Evolutionary conservation across 2,329 filamentous ascomycete genomes (phyloP), one percentile per base, ranked within the genome.

Genomic region (Zasmidium cellare): DNA sequence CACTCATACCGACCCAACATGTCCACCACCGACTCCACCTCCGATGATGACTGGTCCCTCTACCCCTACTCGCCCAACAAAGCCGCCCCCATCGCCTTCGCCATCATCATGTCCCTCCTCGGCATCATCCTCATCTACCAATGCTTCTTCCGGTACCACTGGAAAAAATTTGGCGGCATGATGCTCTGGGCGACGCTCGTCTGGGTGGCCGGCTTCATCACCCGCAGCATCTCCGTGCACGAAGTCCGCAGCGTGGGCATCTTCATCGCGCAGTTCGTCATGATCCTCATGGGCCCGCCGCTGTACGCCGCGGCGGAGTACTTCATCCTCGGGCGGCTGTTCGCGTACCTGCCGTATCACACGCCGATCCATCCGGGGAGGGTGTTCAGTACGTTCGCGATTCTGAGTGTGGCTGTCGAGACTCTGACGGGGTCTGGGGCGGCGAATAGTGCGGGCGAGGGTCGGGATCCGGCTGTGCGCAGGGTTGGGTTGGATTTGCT

Each of bases 281-380:
- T 78, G 6, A 70, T 76, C 44, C 68, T 77, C 9, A 67, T 77
- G 55, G 65, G 82, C 1, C 85, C 86, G 0, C 74, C 88, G 3
- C 81, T 86, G 46, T 76, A 63, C 56, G 83, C 85, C 51, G 76
- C 84, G 2, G 79, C 82, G 54, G 86, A 87, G 66, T 87, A 87
- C 70, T 80, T 85, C 64, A 79, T 86, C 55, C 79, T 88, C 22
- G 81, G 81, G 1, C 80, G 84, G 3, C 76, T 85, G 12, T 76
- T 88, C 19, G 83, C 82, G 69, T 88, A 87, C 70, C 76, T 85
- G 2, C 84, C 84, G 0, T 83, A 86, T 66, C 77, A 82, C 56
- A 78, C 84, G 0, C 84, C 84, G 0, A 77, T 84, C 31, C 81
- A 84, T 62, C 82, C 82, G 0, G 82, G 82, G 2, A 77, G 82